Evolutionary conservation across 371 early-diverging fungal genomes (phyloP).

Genomic region (Smittium mucronatum): DNA sequence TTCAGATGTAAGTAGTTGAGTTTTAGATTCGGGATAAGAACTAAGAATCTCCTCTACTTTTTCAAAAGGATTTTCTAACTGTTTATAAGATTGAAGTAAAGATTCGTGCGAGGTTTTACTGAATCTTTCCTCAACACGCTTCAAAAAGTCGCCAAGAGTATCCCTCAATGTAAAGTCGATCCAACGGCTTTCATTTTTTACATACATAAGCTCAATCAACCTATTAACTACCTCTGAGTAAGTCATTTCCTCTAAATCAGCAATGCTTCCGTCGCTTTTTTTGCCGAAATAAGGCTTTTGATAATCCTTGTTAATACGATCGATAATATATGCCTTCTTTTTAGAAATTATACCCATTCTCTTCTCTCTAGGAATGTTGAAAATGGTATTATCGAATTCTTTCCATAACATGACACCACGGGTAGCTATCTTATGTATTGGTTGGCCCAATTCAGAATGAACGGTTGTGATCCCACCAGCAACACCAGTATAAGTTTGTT

Average conservation of each 20-base stretch:
- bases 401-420: constrained; percentile 89
- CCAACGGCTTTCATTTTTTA: constrained; percentile 71
- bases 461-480: constrained; percentile 89
- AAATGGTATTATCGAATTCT: constrained; percentile 86
- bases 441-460: constrained; percentile 89
- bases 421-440: constrained; percentile 94
- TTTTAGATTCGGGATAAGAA: constrained; percentile 58
- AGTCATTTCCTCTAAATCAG: constrained; percentile 82
- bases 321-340: constrained; percentile 85
- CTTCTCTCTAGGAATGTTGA: constrained; percentile 80
- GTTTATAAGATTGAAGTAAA: constrained; percentile 50
- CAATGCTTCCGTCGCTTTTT: constrained; percentile 62
- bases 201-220: constrained; percentile 67
- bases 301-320: constrained; percentile 71
- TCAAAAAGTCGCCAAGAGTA: constrained; percentile 74
- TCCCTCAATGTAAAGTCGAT: constrained; percentile 72
- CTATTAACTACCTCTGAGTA: constrained; percentile 81
- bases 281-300: constrained; percentile 83
- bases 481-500: constrained; percentile 80
- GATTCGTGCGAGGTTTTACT: constrained; percentile 14
- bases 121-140: constrained; percentile 87
- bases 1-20: constrained; percentile 75
- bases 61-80: constrained; percentile 52
- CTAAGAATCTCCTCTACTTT: constrained; percentile 59
- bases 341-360: constrained; percentile 61